Evolutionary conservation across 768 basidiomycete genomes (phyloP).

Genomic region (Agrocybe chaxingu): DNA sequence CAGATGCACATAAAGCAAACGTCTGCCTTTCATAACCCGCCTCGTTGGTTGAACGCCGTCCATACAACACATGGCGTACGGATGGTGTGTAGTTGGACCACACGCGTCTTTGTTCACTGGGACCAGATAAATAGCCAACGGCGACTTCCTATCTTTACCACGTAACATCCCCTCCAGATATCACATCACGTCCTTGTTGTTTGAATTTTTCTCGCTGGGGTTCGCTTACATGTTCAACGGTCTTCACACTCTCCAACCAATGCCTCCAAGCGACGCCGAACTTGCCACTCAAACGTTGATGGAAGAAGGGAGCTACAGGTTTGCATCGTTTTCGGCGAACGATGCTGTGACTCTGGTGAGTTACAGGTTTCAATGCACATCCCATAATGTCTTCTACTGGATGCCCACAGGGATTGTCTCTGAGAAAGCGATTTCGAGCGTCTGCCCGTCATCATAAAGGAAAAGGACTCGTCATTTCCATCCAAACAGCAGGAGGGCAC

Average conservation of each 20-base stretch:
- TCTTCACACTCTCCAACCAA: slow-evolving; percentile 39
- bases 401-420: slow-evolving; percentile 53
- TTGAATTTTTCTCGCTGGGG: not conserved
- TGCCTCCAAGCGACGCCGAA: slow-evolving; percentile 67
- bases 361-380: not conserved
- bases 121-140: not conserved
- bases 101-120: not conserved
- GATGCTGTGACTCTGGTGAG: slow-evolving; percentile 76
- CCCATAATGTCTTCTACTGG: not conserved
- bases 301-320: slow-evolving; percentile 70
- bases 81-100: not conserved
- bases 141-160: not conserved
- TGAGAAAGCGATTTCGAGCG: slow-evolving; percentile 81
- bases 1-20: too few relatives aligned
- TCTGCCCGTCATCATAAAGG: slow-evolving; percentile 70
- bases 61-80: not conserved
- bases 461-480: slow-evolving; percentile 77
- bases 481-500: slow-evolving; percentile 78
- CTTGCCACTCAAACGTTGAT: slow-evolving; percentile 66
- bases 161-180: not conserved
- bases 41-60: too few relatives aligned
- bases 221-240: slow-evolving; percentile 55
- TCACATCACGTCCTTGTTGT: not conserved
- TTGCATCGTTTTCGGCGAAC: slow-evolving; percentile 67
- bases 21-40: too few relatives aligned